A percentile compares a stretch with the other conserved stretches of the same genome.
Conservation (phyloP, 306 rosid species). For the Spatholobus suberectus region DNA sequence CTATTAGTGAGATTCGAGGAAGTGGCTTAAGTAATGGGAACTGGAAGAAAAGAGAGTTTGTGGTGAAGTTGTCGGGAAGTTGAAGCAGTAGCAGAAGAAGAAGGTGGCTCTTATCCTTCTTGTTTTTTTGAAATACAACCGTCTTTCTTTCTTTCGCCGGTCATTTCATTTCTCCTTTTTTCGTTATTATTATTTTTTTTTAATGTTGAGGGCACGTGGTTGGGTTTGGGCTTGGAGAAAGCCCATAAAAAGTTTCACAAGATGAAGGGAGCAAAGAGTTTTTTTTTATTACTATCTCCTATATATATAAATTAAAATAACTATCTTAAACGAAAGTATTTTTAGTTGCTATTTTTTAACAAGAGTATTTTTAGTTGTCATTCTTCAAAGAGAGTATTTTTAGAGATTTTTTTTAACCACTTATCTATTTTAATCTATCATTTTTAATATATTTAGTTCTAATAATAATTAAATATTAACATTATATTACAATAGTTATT, state of each 20-base stretch:
- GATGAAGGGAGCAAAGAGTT: no score
- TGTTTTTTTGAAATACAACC: constrained; percentile 31
- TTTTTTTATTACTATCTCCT: no score
- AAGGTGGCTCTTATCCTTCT: neutral
- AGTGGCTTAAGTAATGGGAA: constrained; percentile 33
- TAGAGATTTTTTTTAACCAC: no score
- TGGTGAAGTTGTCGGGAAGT: neutral
- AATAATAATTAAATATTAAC: no score
- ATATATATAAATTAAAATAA: no score
- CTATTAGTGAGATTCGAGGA: constrained; percentile 37
- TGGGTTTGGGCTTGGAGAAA: neutral
- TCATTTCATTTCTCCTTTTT: neutral
- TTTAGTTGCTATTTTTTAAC: no score
- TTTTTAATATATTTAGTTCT: no score
- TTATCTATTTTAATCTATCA: no score
- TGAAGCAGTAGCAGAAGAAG: neutral
- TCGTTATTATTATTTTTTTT: neutral
- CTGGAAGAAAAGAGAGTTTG: constrained; percentile 43
- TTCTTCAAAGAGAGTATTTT: no score
- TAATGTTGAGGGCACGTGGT: neutral
- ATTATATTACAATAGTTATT: no score
- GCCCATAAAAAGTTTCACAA: neutral
- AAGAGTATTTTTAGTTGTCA: no score
- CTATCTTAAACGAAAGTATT: no score
- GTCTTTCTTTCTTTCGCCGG: constrained; percentile 5